Evolutionary conservation across 176 grass and related monocot species (phyloP).

Genomic region (Rhipidocladum racemiflorum): DNA sequence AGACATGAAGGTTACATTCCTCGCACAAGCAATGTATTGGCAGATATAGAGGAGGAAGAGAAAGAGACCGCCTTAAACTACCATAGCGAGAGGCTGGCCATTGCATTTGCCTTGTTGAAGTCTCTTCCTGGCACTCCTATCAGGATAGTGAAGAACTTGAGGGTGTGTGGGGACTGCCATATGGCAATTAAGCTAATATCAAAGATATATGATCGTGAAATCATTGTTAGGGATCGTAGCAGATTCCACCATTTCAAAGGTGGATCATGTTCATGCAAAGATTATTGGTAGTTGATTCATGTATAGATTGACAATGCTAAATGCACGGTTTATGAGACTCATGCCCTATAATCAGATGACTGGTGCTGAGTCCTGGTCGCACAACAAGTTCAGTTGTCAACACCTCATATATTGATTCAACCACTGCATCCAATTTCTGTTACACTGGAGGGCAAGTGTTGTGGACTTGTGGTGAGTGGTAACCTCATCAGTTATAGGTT

Average conservation of each 20-base stretch:
- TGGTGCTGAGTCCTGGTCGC: neutral
- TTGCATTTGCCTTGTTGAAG: constrained; percentile 83
- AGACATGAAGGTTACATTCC: constrained; percentile 61
- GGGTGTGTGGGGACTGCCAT: constrained; percentile 83
- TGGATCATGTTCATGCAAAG: constrained; percentile 75
- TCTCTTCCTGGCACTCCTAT: constrained; percentile 54
- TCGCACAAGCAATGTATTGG: constrained; percentile 58
- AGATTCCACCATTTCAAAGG: constrained; percentile 73
- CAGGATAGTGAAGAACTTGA: constrained; percentile 86
- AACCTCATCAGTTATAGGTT: neutral
- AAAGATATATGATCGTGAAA: constrained; percentile 61
- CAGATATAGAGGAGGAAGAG: constrained; percentile 90
- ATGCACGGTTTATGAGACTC: neutral
- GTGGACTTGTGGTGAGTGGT: neutral
- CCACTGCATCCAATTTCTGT: neutral
- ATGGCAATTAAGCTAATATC: constrained; percentile 64
- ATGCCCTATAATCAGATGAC: constrained; percentile 4
- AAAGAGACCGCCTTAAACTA: constrained; percentile 71
- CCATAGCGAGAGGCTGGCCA: constrained; percentile 82
- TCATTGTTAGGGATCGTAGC: constrained; percentile 70
- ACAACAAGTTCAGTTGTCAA: neutral
- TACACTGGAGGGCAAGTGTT: neutral
- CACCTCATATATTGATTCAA: neutral
- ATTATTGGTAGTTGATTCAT: constrained; percentile 68
- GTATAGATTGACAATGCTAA: neutral